phyloP scores from a whole-genome alignment of 31 red algal species.

The Asparagopsis taxiformis region DNA sequence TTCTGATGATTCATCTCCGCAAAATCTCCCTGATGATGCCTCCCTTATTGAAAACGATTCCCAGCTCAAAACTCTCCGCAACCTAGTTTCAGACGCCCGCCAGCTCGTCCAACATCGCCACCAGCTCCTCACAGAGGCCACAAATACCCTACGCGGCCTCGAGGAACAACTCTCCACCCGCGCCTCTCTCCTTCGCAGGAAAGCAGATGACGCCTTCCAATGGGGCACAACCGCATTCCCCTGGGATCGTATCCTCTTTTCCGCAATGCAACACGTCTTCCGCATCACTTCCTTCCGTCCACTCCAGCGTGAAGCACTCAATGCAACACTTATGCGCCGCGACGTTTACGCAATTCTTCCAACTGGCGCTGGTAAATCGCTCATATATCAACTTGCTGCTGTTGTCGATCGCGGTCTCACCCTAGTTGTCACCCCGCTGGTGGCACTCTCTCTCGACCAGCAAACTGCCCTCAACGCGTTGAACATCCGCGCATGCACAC shows the following conservation, averaged over 20 bases:
- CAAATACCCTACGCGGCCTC: background rate
- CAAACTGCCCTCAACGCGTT: constrained; percentile 25
- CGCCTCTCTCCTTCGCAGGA: background rate
- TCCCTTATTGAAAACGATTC: too few relatives aligned
- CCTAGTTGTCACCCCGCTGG: constrained; percentile 80
- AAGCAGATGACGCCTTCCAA: constrained; percentile 36
- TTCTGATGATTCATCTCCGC: too few relatives aligned
- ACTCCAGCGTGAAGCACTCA: constrained; percentile 73
- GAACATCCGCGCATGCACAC: constrained; percentile 27
- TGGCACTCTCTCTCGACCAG: constrained; percentile 84
- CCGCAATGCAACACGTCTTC: constrained; percentile 40
- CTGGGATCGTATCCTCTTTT: constrained; percentile 26
- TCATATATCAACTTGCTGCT: constrained; percentile 85
- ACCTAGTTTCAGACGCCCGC: background rate
- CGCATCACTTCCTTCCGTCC: constrained; percentile 64
- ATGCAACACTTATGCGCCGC: constrained; percentile 63
- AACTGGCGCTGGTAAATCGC: constrained; percentile 89
- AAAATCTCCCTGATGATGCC: too few relatives aligned
- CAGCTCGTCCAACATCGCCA: constrained; percentile 6
- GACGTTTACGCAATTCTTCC: constrained; percentile 84
- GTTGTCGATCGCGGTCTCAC: constrained; percentile 71
- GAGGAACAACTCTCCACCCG: constrained; percentile 11
- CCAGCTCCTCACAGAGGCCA: background rate
- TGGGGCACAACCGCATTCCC: constrained; percentile 35
- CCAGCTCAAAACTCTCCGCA: background rate